phyloP scores from a whole-genome alignment of 495 filamentous ascomycete genomes.

The Talaromyces borbonicus region DNA sequence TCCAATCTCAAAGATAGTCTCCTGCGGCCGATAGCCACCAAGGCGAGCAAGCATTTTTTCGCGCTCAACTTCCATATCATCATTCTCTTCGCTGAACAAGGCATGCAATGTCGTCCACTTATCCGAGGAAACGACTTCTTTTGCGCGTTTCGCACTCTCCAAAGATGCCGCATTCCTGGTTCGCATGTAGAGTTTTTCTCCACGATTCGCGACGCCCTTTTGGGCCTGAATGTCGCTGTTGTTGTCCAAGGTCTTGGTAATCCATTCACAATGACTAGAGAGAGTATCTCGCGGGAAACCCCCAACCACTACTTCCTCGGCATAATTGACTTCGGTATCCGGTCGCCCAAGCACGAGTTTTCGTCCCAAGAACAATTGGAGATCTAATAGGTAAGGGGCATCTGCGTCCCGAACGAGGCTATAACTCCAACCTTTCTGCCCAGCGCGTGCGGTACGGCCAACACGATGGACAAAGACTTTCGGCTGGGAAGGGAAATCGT shows the following conservation, averaged over 20 bases:
- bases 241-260: conserved; percentile 64
- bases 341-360: conserved; percentile 59
- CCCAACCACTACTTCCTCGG: conserved; percentile 73
- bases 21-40: conserved; percentile 74
- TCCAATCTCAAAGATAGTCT: conserved; percentile 92
- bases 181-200: conserved; percentile 82
- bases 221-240: conserved; percentile 62
- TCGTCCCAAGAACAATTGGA: conserved; percentile 88
- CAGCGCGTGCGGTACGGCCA: conserved; percentile 87
- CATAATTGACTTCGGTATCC: conserved; percentile 52
- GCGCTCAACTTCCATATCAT: conserved; percentile 55
- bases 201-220: conserved; percentile 66
- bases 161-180: conserved; percentile 81
- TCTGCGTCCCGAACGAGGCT: conserved; percentile 79
- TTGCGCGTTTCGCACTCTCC: conserved; percentile 78
- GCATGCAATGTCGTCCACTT: conserved; percentile 62
- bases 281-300: conserved; percentile 57
- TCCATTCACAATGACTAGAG: conserved; percentile 66
- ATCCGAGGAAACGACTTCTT: conserved; percentile 57
- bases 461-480: conserved; percentile 97
- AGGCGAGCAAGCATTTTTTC: conserved; percentile 79
- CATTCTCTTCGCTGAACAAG: conserved; percentile 61
- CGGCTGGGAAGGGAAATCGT: conserved; percentile 92
- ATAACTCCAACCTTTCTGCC: conserved; percentile 87
- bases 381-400: conserved; percentile 79